These are phyloP conservation scores for Musa balbisiana DNA, from an alignment of 202 grass and related monocot species.

Conservation along the genomic window DNA sequence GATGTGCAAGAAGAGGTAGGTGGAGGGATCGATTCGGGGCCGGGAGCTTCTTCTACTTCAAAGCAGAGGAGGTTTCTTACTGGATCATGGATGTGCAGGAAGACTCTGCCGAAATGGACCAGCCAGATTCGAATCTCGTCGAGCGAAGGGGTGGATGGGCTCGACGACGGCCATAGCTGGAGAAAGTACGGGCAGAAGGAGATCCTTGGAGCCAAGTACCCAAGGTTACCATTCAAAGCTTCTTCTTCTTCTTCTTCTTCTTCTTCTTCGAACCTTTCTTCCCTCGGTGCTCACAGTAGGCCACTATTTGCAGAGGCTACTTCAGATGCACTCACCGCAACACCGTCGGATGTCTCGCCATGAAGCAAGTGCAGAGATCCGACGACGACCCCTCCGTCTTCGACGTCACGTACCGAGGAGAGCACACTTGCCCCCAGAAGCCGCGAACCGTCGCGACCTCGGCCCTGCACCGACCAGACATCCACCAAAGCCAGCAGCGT, in stretches of 20 bases:
- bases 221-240: slow-evolving; percentile 38
- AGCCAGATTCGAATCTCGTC: slow-evolving; percentile 41
- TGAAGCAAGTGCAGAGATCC: slow-evolving; percentile 78
- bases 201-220: slow-evolving; percentile 78
- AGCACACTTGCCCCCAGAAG: slow-evolving; percentile 49
- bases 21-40: neutral
- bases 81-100: slow-evolving; percentile 28
- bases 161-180: slow-evolving; percentile 77
- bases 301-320: slow-evolving; percentile 48
- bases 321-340: slow-evolving; percentile 77
- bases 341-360: slow-evolving; percentile 50
- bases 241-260: neutral
- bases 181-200: slow-evolving; percentile 98
- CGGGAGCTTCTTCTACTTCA: too few relatives aligned
- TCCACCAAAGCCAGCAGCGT: neutral
- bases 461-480: too few relatives aligned
- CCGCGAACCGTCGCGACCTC: neutral
- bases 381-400: slow-evolving; percentile 51
- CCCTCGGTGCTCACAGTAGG: neutral
- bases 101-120: slow-evolving; percentile 34
- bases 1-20: slow-evolving; percentile 56
- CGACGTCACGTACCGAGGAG: slow-evolving; percentile 64
- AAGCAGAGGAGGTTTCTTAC: too few relatives aligned
- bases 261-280: neutral
- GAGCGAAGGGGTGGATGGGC: slow-evolving; percentile 17